phyloP scores from a whole-genome alignment of 2,329 filamentous ascomycete genomes.

The Gremmenia infestans region DNA sequence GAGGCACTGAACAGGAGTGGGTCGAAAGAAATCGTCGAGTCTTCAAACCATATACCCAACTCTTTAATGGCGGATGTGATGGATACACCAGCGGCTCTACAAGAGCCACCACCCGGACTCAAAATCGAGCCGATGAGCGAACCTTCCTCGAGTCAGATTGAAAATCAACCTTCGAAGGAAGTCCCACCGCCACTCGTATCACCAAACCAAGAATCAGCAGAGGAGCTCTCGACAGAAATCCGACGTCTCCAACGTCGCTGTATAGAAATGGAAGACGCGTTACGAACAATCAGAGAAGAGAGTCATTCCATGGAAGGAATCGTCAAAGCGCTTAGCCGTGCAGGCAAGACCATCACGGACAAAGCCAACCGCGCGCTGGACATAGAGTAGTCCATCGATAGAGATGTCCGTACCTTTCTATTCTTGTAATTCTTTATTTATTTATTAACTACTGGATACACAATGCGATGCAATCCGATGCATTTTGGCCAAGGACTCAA shows the following conservation, averaged over 20 bases:
- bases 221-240: slow-evolving; percentile 24
- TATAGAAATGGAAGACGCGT: slow-evolving; percentile 21
- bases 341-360: slow-evolving; percentile 19
- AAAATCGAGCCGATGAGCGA: slow-evolving; percentile 13
- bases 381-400: neutral
- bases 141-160: neutral
- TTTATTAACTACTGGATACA: no score
- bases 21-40: neutral
- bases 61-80: neutral
- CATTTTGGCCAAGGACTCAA: no score
- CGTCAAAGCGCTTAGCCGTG: slow-evolving; percentile 18
- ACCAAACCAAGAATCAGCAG: slow-evolving; percentile 7
- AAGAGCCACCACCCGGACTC: slow-evolving; percentile 3
- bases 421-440: neutral
- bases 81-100: slow-evolving; percentile 1
- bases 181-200: neutral
- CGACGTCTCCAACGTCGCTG: slow-evolving; percentile 23
- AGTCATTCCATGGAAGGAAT: slow-evolving; percentile 25
- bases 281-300: slow-evolving; percentile 24
- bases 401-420: neutral
- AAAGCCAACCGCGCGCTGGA: slow-evolving; percentile 17
- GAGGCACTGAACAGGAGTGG: slow-evolving; percentile 14
- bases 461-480: no score
- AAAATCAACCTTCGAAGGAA: neutral
- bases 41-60: neutral